A percentile compares a stretch with the other conserved stretches of the same genome.
These are phyloP conservation scores for Azolla pinnata DNA, from an alignment of 75 land plant genomes.

Conservation along the genomic window DNA sequence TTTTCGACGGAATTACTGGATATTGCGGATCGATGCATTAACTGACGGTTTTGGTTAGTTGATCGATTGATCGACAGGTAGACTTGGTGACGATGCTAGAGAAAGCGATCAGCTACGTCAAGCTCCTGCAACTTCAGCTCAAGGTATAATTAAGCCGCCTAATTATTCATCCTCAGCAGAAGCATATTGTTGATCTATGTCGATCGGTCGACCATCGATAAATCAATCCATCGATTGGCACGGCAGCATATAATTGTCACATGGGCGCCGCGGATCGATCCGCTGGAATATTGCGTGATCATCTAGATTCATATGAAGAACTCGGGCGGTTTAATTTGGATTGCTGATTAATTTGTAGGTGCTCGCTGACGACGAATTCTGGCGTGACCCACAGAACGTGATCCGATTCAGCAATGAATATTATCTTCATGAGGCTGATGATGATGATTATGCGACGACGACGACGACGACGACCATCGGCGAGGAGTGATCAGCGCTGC, in stretches of 20 bases:
- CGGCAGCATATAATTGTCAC: no score
- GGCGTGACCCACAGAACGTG: constrained; percentile 12
- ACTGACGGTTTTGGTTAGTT: neutral
- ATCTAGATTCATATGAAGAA: no score
- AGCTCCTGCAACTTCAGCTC: constrained; percentile 77
- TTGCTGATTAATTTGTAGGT: constrained; percentile 24
- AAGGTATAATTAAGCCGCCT: constrained; percentile 34
- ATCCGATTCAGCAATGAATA: neutral
- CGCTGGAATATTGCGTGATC: no score
- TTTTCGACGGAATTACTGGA: neutral
- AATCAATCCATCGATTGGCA: no score
- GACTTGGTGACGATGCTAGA: constrained; percentile 88
- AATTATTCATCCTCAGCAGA: neutral
- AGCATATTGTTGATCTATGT: neutral
- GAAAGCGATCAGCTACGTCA: constrained; percentile 82
- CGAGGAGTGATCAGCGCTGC: no score
- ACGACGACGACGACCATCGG: no score
- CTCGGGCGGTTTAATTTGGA: neutral
- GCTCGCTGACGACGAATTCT: constrained; percentile 66
- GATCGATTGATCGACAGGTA: constrained; percentile 24
- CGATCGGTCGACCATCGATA: neutral
- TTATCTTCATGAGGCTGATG: neutral
- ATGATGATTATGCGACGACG: neutral
- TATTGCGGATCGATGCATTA: neutral
- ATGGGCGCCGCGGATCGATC: no score